Evolutionary conservation across 495 filamentous ascomycete species (phyloP), one percentile per base, ranked within the genome.

Genomic region (Trichoderma reesei): DNA sequence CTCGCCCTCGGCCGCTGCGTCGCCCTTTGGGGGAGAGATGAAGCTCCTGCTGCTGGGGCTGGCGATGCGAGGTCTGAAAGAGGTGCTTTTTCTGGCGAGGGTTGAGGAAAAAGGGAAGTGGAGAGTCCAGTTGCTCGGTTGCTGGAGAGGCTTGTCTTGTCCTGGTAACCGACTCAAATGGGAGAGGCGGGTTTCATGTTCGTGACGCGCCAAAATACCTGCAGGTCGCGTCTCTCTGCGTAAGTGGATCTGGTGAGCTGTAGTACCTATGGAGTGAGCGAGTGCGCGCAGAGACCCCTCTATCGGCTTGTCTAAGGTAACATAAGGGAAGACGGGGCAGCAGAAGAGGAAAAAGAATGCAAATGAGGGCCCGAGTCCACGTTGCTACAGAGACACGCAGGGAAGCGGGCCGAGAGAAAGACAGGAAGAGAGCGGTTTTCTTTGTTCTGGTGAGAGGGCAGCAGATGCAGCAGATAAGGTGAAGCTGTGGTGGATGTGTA

Each of bases 171-270:
- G 18, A 10, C 41, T 44, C 65, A 46, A 67, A 61, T 62, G 20
- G 41, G 18, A 31, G 41, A 62, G 44, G 65, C 18, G 44, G 41
- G 68, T 62, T 44, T 63, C 67, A 67, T 67, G 42, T 33, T 66
- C 66, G 61, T 56, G 60, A 60, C 39, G 34, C 62, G 51, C 51
- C 51, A 56, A 56, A 56, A 33, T 26, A 31, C 26, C 51, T 56
- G 26, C 26, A 34, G 51, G 51, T 56, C 51, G 51, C 51, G 51
- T 56, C 51, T 56, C 26, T 26, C 26, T 26, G 51, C 26, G 51
- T 33, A 56, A 31, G 51, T 36, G 42, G 61, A 38, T 38, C 36
- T 41, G 26, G 26, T 26, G 61, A 18, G 61, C n/a, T n/a, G n/a
- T n/a, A n/a, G n/a, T n/a, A n/a, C n/a, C n/a, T 14, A 34, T 48